These are phyloP conservation scores for Plasmodium sp. DNA, from an alignment of 169 alveolate genomes.

Conservation along the genomic window DNA sequence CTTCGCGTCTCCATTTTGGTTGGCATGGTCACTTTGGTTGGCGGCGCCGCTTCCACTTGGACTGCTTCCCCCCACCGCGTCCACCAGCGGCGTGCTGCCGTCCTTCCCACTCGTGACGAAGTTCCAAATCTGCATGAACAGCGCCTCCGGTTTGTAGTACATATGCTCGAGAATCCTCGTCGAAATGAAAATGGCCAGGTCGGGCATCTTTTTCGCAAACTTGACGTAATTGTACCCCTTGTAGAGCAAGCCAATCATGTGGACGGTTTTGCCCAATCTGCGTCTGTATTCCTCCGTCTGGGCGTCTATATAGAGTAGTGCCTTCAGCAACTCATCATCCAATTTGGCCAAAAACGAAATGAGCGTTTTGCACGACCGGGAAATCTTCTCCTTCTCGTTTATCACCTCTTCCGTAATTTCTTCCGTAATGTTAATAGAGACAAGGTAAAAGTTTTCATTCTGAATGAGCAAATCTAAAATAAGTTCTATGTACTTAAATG, in stretches of 20 bases:
- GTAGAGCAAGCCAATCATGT: conserved; percentile 82
- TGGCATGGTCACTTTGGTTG: too few relatives aligned
- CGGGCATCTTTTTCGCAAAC: conserved; percentile 77
- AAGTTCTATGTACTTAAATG: conserved; percentile 83
- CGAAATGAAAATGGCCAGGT: conserved; percentile 78
- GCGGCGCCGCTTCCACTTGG: background rate
- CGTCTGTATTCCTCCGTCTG: conserved; percentile 88
- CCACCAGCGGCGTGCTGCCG: background rate
- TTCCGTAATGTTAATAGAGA: conserved; percentile 75
- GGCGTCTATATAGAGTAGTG: conserved; percentile 89
- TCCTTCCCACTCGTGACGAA: conserved; percentile 28
- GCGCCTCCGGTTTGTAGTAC: conserved; percentile 85
- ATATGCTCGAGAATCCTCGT: conserved; percentile 85
- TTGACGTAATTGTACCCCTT: conserved; percentile 80
- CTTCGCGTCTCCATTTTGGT: background rate
- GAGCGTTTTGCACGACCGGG: conserved; percentile 82
- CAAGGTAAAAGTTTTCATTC: conserved; percentile 80
- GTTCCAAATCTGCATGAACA: conserved; percentile 62
- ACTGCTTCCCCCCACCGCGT: background rate
- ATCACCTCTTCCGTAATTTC: conserved; percentile 70
- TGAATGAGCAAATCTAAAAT: conserved; percentile 80
- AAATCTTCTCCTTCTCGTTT: conserved; percentile 59
- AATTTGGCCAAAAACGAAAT: conserved; percentile 87
- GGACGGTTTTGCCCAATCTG: conserved; percentile 83
- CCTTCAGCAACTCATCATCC: conserved; percentile 89